Percentiles rank a stretch among this genome's conserved stretches.
Evolutionary conservation across 805 yeast genomes (phyloP).

Genomic region (Blastobotrys terrestris): DNA sequence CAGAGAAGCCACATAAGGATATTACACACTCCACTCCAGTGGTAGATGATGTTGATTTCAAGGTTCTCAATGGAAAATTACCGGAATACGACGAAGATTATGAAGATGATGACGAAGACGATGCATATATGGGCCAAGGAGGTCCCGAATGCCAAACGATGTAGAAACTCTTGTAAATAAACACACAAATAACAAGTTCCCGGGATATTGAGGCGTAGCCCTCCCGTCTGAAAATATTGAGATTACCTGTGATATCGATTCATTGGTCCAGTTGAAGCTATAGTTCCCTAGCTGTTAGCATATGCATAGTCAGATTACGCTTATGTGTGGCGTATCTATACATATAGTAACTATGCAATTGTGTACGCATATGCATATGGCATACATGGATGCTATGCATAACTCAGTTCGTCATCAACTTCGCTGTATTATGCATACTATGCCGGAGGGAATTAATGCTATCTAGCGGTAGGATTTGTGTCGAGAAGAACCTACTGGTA

Average conservation of each 20-base stretch:
- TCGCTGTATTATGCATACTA: too few species aligned
- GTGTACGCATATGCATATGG: too few species aligned
- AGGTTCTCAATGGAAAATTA: conserved; percentile 6
- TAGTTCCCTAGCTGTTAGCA: too few species aligned
- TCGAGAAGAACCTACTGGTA: too few species aligned
- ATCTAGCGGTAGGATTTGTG: too few species aligned
- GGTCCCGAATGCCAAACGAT: conserved; percentile 17
- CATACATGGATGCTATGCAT: too few species aligned
- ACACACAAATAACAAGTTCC: not conserved
- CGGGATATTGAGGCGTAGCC: not conserved
- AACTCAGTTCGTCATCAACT: too few species aligned
- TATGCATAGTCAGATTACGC: too few species aligned
- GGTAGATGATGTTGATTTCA: conserved; percentile 21
- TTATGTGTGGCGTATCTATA: too few species aligned
- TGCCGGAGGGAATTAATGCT: too few species aligned
- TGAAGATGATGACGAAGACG: conserved; percentile 8
- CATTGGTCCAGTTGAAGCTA: too few species aligned
- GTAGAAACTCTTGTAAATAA: conserved; percentile 6
- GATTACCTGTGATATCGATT: not conserved
- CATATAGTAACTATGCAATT: too few species aligned
- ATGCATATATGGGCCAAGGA: not conserved
- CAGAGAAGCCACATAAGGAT: conserved; percentile 17
- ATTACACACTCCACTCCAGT: conserved; percentile 11
- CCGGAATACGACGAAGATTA: conserved; percentile 12
- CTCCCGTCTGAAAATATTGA: not conserved